Evolutionary conservation across 108 stramenopile genomes (phyloP).

Genomic region (Fragilaria radians): DNA sequence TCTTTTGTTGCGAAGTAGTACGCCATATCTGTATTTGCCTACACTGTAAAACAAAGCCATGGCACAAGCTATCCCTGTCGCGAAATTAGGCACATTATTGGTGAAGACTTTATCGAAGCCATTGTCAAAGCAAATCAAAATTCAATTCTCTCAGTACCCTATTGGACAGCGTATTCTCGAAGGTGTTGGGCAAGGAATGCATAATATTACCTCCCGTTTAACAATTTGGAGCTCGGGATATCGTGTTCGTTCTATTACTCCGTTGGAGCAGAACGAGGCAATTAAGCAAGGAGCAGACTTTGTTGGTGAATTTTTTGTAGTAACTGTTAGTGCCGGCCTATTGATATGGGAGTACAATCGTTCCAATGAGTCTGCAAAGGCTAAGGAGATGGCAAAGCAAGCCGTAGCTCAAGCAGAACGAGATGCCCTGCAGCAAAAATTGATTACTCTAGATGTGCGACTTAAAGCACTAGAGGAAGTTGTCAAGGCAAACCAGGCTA

Average conservation of each 20-base stretch:
- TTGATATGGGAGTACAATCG: constrained; percentile 72
- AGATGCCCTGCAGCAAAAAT: constrained; percentile 50
- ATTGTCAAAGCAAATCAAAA: constrained; percentile 69
- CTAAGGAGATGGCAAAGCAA: constrained; percentile 46
- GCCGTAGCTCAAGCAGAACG: constrained; percentile 38
- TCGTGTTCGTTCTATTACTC: constrained; percentile 56
- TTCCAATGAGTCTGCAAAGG: constrained; percentile 37
- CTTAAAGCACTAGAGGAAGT: constrained; percentile 65
- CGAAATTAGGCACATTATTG: constrained; percentile 30
- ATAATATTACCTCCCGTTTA: constrained; percentile 66
- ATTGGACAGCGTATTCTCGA: constrained; percentile 49
- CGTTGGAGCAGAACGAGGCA: constrained; percentile 64
- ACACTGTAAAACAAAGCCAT: no score
- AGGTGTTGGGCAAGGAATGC: constrained; percentile 67
- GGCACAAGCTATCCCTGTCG: constrained; percentile 8
- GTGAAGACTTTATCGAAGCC: constrained; percentile 65
- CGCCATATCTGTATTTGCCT: no score
- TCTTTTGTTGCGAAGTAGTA: no score
- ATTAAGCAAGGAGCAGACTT: constrained; percentile 72
- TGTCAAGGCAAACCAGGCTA: constrained; percentile 31
- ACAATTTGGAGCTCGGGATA: constrained; percentile 83
- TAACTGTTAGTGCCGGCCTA: constrained; percentile 44
- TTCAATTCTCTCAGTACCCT: constrained; percentile 38
- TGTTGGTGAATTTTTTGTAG: constrained; percentile 69
- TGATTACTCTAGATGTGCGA: constrained; percentile 54